phyloP scores from a whole-genome alignment of 1,139 yeast species.

The Saccharomyces uvarum region DNA sequence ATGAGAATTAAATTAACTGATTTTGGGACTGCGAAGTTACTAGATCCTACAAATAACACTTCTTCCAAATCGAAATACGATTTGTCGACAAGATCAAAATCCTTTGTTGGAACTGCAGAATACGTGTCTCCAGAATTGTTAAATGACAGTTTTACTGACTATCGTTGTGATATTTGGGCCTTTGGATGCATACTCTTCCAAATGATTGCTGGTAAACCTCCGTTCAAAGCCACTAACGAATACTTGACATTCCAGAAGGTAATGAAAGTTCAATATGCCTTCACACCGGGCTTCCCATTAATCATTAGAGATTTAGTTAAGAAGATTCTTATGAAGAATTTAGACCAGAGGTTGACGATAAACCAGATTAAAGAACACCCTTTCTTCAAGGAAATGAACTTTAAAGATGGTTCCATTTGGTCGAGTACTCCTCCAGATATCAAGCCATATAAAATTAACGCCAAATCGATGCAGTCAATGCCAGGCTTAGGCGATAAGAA shows the following conservation, averaged over 20 bases:
- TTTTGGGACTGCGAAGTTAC: constrained; percentile 90
- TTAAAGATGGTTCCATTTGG: constrained; percentile 63
- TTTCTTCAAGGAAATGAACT: constrained; percentile 63
- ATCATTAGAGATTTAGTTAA: constrained; percentile 67
- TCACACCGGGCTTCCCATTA: constrained; percentile 70
- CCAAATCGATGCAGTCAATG: constrained; percentile 38
- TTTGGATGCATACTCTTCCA: constrained; percentile 90
- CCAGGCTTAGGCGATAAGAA: constrained; percentile 31
- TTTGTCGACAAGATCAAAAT: constrained; percentile 61
- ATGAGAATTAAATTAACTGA: constrained; percentile 90
- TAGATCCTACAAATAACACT: constrained; percentile 40
- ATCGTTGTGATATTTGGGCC: constrained; percentile 92
- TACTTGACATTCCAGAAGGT: constrained; percentile 91
- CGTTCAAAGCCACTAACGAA: constrained; percentile 93
- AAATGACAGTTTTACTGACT: constrained; percentile 75
- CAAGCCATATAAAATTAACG: constrained; percentile 57
- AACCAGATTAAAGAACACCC: constrained; percentile 67
- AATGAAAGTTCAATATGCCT: constrained; percentile 72
- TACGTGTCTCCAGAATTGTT: constrained; percentile 91
- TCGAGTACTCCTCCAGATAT: constrained; percentile 60
- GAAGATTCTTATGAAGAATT: constrained; percentile 55
- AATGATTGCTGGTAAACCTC: constrained; percentile 90
- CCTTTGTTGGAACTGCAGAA: constrained; percentile 69
- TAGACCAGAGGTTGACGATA: constrained; percentile 62
- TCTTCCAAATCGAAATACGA: constrained; percentile 40